These are phyloP conservation scores for Arxiozyma heterogenica DNA, from an alignment of 1,139 yeast genomes.

Conservation along the genomic window DNA sequence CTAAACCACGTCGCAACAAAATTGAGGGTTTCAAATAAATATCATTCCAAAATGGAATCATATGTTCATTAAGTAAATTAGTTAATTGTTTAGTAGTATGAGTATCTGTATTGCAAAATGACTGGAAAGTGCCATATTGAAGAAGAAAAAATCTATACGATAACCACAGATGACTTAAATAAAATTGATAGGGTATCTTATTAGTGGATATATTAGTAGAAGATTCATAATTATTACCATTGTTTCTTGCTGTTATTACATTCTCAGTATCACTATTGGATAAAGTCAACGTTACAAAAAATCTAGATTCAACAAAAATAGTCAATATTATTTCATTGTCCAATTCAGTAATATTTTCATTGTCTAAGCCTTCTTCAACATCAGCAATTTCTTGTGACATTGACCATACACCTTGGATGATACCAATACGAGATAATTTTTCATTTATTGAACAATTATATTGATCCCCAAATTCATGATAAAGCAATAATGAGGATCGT, in stretches of 20 bases:
- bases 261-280: not conserved
- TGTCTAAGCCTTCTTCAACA: constrained; percentile 12
- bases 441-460: constrained; percentile 22
- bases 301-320: constrained; percentile 22
- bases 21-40: constrained; percentile 20
- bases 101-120: constrained; percentile 1
- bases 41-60: constrained; percentile 27
- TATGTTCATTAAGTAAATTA: constrained; percentile 23
- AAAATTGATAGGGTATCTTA: constrained; percentile 17
- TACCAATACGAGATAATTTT: constrained; percentile 31
- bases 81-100: constrained; percentile 15
- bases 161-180: constrained; percentile 20
- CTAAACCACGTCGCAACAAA: constrained; percentile 18
- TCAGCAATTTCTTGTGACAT: constrained; percentile 17
- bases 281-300: constrained; percentile 15
- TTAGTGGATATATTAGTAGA: not conserved
- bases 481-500: constrained; percentile 21
- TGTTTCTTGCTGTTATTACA: not conserved
- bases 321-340: constrained; percentile 22
- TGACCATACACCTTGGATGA: constrained; percentile 33
- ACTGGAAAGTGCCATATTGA: constrained; percentile 17
- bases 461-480: constrained; percentile 21
- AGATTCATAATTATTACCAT: not conserved
- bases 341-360: constrained; percentile 24
- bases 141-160: constrained; percentile 23